Evolutionary conservation across 495 filamentous ascomycete species (phyloP).

Genomic region (Daldinia grandis): DNA sequence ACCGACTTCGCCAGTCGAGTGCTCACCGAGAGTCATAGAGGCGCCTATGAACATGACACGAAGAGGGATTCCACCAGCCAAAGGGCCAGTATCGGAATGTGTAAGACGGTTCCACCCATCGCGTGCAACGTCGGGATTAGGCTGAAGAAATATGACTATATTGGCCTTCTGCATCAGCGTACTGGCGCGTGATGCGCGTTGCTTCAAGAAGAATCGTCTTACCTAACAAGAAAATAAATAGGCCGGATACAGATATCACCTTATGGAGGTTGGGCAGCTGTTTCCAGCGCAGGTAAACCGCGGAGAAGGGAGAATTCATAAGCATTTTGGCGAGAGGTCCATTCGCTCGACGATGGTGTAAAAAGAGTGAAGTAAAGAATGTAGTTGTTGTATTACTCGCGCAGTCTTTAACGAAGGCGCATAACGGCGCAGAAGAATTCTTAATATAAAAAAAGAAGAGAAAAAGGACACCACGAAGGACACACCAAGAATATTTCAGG

Average conservation of each 20-base stretch:
- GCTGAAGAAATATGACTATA: constrained; percentile 32
- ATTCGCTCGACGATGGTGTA: constrained; percentile 24
- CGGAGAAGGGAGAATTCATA: constrained; percentile 29
- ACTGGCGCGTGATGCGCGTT: background rate
- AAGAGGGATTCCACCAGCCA: constrained; percentile 49
- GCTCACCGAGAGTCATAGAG: constrained; percentile 65
- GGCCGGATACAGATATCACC: constrained; percentile 12
- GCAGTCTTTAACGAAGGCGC: background rate
- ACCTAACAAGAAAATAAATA: constrained; percentile 29
- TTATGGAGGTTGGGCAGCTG: constrained; percentile 38
- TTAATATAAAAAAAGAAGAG: background rate
- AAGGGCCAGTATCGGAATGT: constrained; percentile 22
- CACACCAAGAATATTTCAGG: background rate
- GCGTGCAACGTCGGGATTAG: constrained; percentile 28
- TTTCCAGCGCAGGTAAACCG: constrained; percentile 37
- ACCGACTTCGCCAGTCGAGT: constrained; percentile 60
- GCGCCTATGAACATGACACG: constrained; percentile 65
- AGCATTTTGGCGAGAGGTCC: constrained; percentile 29
- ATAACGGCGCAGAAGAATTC: background rate
- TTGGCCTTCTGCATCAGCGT: background rate
- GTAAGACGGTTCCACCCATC: constrained; percentile 35
- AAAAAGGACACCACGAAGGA: background rate
- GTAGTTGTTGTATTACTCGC: background rate
- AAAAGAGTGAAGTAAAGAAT: background rate
- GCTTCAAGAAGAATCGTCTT: constrained; percentile 6